These are phyloP conservation scores for Debaryomyces psychrophilus DNA, from an alignment of 1,139 yeast species.

Conservation along the genomic window DNA sequence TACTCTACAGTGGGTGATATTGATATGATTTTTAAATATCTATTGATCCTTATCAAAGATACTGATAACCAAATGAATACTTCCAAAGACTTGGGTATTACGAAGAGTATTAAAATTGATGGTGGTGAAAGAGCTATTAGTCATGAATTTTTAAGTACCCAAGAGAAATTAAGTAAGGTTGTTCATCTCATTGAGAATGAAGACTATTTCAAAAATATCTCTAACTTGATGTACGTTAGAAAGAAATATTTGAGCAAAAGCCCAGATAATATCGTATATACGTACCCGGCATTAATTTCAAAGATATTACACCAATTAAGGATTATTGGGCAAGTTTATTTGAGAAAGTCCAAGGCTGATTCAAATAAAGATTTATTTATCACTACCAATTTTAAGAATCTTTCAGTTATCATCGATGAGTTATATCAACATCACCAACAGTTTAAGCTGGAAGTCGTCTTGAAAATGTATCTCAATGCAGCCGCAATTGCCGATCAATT, in stretches of 20 bases:
- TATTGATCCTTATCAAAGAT: slow-evolving; percentile 41
- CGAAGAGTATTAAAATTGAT: slow-evolving; percentile 34
- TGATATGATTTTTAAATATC: slow-evolving; percentile 48
- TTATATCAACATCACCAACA: slow-evolving; percentile 57
- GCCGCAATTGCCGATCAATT: slow-evolving; percentile 81
- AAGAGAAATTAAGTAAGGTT: slow-evolving; percentile 71
- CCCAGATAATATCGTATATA: slow-evolving; percentile 56
- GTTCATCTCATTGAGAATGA: slow-evolving; percentile 59
- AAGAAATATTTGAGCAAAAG: slow-evolving; percentile 60
- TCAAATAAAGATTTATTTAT: slow-evolving; percentile 35
- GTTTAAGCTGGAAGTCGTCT: slow-evolving; percentile 49
- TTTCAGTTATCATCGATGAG: slow-evolving; percentile 73
- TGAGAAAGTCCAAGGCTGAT: slow-evolving; percentile 24
- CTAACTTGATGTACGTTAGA: slow-evolving; percentile 58
- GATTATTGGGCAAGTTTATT: slow-evolving; percentile 40
- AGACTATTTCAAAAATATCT: slow-evolving; percentile 55
- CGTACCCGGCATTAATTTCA: slow-evolving; percentile 76
- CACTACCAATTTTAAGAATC: slow-evolving; percentile 65
- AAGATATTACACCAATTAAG: slow-evolving; percentile 63
- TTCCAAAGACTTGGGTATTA: slow-evolving; percentile 42
- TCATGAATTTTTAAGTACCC: slow-evolving; percentile 52
- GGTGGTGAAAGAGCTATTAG: slow-evolving; percentile 36
- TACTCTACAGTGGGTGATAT: slow-evolving; percentile 37
- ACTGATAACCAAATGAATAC: slow-evolving; percentile 32
- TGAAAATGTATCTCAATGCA: slow-evolving; percentile 55